Conservation (phyloP, 768 basidiomycete species). For the Kwoniella mangroviensis region DNA sequence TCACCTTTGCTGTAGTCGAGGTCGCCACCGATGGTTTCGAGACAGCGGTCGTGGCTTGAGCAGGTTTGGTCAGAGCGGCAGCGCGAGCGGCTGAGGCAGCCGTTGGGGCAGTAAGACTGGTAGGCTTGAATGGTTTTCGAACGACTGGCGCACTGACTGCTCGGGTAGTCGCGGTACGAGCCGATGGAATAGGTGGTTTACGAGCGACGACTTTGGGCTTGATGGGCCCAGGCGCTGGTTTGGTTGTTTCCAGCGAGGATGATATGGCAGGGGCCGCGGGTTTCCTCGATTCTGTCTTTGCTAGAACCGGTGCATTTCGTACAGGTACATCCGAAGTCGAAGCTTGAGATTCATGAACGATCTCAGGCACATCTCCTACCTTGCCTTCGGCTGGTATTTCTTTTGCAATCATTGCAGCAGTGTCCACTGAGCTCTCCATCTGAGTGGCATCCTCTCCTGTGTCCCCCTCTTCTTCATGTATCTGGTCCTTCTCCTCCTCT, state of each 20-base stretch:
- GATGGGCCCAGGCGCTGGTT: neutral
- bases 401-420: too few relatives aligned
- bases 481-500: too few relatives aligned
- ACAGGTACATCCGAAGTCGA: neutral
- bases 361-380: neutral
- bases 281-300: neutral
- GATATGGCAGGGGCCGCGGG: neutral
- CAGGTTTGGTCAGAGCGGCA: neutral
- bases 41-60: conserved; percentile 8
- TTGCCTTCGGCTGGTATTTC: neutral
- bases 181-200: conserved; percentile 28
- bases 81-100: conserved; percentile 18
- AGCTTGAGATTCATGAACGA: neutral
- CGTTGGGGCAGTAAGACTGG: conserved; percentile 21
- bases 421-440: too few relatives aligned
- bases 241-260: neutral
- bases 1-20: conserved; percentile 11
- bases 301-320: neutral
- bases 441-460: neutral
- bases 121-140: conserved; percentile 40
- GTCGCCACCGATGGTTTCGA: conserved; percentile 23
- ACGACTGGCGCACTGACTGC: conserved; percentile 21
- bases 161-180: conserved; percentile 12
- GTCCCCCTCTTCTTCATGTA: neutral
- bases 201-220: conserved; percentile 12